Percentiles rank a stretch among this genome's conserved stretches.
phyloP scores from a whole-genome alignment of 2,329 filamentous ascomycete genomes.

The Hymenotorrendiella dingleyae region DNA sequence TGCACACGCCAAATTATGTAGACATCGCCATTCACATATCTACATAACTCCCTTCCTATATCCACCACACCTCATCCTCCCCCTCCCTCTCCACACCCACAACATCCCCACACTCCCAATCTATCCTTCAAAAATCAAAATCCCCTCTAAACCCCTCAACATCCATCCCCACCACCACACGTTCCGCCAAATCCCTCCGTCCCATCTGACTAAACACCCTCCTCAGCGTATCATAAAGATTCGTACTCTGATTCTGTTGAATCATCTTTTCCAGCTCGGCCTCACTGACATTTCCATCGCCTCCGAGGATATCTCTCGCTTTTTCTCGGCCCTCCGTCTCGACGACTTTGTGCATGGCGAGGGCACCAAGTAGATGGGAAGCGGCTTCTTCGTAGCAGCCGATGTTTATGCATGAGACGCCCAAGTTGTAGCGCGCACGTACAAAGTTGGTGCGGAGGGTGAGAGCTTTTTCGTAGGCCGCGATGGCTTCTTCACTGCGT shows the following conservation, averaged over 20 bases:
- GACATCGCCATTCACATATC: too few relatives aligned
- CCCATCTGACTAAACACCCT: conserved; percentile 98
- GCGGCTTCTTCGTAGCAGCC: conserved; percentile 91
- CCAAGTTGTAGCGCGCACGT: conserved; percentile 91
- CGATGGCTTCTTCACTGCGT: conserved; percentile 90
- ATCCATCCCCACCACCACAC: conserved; percentile 85
- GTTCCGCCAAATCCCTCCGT: conserved; percentile 77
- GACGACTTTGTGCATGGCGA: conserved; percentile 93
- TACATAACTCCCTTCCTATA: too few relatives aligned
- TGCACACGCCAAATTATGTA: too few relatives aligned
- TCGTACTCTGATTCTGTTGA: conserved; percentile 92
- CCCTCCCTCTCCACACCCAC: conserved; percentile 5
- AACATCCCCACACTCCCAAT: not conserved
- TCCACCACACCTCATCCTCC: too few relatives aligned
- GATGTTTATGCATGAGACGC: conserved; percentile 95
- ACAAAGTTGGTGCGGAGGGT: conserved; percentile 93
- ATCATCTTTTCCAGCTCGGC: conserved; percentile 80
- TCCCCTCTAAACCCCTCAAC: conserved; percentile 82
- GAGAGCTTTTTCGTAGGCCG: conserved; percentile 90
- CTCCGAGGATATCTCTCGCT: conserved; percentile 72
- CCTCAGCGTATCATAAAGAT: conserved; percentile 88
- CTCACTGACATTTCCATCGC: conserved; percentile 54
- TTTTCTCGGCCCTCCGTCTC: conserved; percentile 79
- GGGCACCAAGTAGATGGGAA: conserved; percentile 81
- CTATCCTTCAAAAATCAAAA: conserved; percentile 66